These are phyloP conservation scores for Massariosphaeria phaeospora DNA, from an alignment of 495 filamentous ascomycete genomes.

Conservation along the genomic window DNA sequence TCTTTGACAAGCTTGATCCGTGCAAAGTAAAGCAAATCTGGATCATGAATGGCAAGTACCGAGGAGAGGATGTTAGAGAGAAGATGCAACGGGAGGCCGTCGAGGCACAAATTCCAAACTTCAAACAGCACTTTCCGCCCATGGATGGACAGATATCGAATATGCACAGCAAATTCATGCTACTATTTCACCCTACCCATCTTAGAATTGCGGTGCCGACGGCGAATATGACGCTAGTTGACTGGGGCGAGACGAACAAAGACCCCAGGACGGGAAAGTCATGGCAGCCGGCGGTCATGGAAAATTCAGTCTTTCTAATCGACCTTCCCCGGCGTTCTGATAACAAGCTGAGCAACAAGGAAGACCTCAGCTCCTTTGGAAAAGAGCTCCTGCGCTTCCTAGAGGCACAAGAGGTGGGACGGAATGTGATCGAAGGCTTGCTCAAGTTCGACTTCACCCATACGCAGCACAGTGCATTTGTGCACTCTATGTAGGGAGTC, in stretches of 20 bases:
- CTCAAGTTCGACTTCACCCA: conserved; percentile 68
- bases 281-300: conserved; percentile 9
- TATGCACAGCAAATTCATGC: conserved; percentile 89
- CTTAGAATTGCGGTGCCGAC: conserved; percentile 73
- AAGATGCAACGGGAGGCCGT: conserved; percentile 44
- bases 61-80: conserved; percentile 22
- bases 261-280: conserved; percentile 21
- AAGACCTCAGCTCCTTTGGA: conserved; percentile 57
- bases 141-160: conserved; percentile 59
- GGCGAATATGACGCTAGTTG: conserved; percentile 72
- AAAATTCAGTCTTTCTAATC: conserved; percentile 66
- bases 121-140: conserved; percentile 74
- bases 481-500: conserved; percentile 59
- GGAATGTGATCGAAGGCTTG: conserved; percentile 56
- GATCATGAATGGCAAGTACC: conserved; percentile 67
- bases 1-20: conserved; percentile 56
- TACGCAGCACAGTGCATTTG: conserved; percentile 66
- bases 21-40: conserved; percentile 55
- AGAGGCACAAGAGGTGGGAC: conserved; percentile 58
- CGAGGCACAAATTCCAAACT: conserved; percentile 44
- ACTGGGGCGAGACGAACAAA: conserved; percentile 82
- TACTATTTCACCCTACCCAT: conserved; percentile 65
- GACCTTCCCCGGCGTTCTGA: conserved; percentile 63
- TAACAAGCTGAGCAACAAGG: conserved; percentile 29
- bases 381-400: conserved; percentile 68